Base-by-base conservation (phyloP, 495 filamentous ascomycete species). In the Trichoderma gamsii region DNA sequence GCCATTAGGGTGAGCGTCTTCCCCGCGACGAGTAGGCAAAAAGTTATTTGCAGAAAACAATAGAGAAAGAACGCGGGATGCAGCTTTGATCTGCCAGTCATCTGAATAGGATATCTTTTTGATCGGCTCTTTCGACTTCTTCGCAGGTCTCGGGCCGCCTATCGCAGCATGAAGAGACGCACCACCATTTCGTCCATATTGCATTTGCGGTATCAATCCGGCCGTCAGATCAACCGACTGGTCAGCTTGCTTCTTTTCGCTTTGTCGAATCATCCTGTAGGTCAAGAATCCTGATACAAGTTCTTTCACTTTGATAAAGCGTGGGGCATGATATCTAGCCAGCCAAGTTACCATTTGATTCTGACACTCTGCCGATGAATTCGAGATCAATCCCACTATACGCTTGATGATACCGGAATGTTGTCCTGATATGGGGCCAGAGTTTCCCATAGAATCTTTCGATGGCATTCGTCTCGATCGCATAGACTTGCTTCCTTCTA, bases 71-170 rank as follows among this genome's bases (percentile, higher is more conserved):
- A 96, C 85, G 70, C 88, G 87, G 6, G 92, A 89, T 15, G 90
- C 90, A 25, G 90, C 90, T 72, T 88, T 90, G 51, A 97, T 86
- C 76, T 97, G 93, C 93, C 93, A 97, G 73, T 97, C 94, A 66
- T 94, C 92, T 29, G 84, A 82, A 72, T 97, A 97, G 0, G 87
- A 74, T 0, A 88, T 82, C 16, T 86, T 61, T 25, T 32, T 81
- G 18, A 25, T 32, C 6, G 82, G 81, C 15, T 81, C 75, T 77
- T 88, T 75, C 73, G 80, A 68, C 77, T 81, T 80, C 79, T 83
- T 78, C 25, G 70, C 72, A 32, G 73, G 71, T 23, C 72, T 72
- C 8, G 81, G n/a, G 6, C 78, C 78, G 65, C 87, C 90, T n/a
- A 96, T 80, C 8, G 90, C 92, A 35, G 91, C 90, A 74, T 95